Base-by-base conservation (phyloP, 768 basidiomycete species). In the Leccinum incarnatum region DNA sequence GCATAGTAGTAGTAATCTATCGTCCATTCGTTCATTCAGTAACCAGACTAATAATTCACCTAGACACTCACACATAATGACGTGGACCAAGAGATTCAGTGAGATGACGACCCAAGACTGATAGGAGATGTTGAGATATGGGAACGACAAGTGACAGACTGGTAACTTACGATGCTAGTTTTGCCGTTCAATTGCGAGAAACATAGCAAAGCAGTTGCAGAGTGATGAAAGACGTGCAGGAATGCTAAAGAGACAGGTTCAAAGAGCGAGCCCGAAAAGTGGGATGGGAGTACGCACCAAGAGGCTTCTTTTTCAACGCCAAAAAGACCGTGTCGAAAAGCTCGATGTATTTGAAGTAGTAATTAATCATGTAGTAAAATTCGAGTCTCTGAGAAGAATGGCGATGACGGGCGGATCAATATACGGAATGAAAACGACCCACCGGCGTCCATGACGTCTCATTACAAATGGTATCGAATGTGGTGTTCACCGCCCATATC, bases 1-100 rank as follows among this genome's bases (percentile, higher is more conserved):
- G 95, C 95, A 76, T 90, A 98, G 78, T 99, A 99, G 78, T 99
- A 99, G 76, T 98, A 99, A 79, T 99, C 95, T 95, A 68, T 6
- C 19, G 7, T 23, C 21, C 17, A 19, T 34, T 6, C 19, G 7
- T 23, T 21, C 17, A 19, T 34, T 50, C 37, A 64, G 59, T 25
- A 57, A 27, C 49, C 10, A 2, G 11, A 7, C 34, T 14, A 9
- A 19, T 17, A 6, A 10, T 29, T 2, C 32, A 47, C 19, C 11
- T 29, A 29, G n/a, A 21, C 42, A 82, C 90, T 73, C 74, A 95
- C 93, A 98, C 97, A 99, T 99, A 68, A 97, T 76, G 72, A 98
- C 95, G 76, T 99, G 97, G 51, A 98, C 96, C 57, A 81, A 75
- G 59, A 98, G 79, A 79, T 98, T 98, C 63, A 97, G 83, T 50